Evolutionary conservation across 768 basidiomycete species (phyloP).

Genomic region (Mycena kentingensis): DNA sequence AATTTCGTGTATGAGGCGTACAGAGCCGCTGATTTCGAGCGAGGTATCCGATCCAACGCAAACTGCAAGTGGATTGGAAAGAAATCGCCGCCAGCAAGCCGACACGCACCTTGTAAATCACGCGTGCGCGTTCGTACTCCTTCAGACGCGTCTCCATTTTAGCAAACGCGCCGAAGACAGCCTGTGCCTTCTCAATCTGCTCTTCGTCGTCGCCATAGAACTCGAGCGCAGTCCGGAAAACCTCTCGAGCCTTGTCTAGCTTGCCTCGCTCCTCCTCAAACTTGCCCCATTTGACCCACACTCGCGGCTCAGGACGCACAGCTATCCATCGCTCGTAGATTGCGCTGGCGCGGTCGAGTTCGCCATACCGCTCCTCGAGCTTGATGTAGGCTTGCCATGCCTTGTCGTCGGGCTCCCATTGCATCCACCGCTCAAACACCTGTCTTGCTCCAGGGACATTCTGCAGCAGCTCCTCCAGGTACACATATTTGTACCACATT

Average conservation of each 20-base stretch:
- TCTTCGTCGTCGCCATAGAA: slow-evolving; percentile 89
- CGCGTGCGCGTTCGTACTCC: slow-evolving; percentile 94
- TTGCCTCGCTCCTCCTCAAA: slow-evolving; percentile 23
- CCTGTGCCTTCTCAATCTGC: slow-evolving; percentile 95
- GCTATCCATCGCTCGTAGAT: slow-evolving; percentile 93
- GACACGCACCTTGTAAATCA: slow-evolving; percentile 88
- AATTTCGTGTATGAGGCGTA: slow-evolving; percentile 96
- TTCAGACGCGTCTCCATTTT: slow-evolving; percentile 97
- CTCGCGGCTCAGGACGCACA: slow-evolving; percentile 38
- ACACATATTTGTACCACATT: slow-evolving; percentile 99
- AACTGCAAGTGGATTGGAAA: too few species aligned
- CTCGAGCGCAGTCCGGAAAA: slow-evolving; percentile 88
- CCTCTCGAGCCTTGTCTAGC: slow-evolving; percentile 76
- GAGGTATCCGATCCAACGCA: slow-evolving; percentile 88
- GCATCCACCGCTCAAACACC: slow-evolving; percentile 99
- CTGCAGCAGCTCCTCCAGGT: slow-evolving; percentile 94
- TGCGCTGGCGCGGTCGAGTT: slow-evolving; percentile 86
- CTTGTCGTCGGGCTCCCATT: slow-evolving; percentile 99
- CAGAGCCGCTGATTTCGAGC: slow-evolving; percentile 84
- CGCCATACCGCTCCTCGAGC: slow-evolving; percentile 90
- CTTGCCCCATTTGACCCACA: slow-evolving; percentile 25
- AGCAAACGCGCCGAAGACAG: slow-evolving; percentile 89
- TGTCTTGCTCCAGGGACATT: slow-evolving; percentile 96
- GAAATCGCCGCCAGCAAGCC: slow-evolving; percentile 2
- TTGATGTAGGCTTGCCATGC: slow-evolving; percentile 99